A percentile compares a stretch with the other conserved stretches of the same genome.
phyloP scores from a whole-genome alignment of 768 basidiomycete species.

The Kwoniella sp. region DNA sequence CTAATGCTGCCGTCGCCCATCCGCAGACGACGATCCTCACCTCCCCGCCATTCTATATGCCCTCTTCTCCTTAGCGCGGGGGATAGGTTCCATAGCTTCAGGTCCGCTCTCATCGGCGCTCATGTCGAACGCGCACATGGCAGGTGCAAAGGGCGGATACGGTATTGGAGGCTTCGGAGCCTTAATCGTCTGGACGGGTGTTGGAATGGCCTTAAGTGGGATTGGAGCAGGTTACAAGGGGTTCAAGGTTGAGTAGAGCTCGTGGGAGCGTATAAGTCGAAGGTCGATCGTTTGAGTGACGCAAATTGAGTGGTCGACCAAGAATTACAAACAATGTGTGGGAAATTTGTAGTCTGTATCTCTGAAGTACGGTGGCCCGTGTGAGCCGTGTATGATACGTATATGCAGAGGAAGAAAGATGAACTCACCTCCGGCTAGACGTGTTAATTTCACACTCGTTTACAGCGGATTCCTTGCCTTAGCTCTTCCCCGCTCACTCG shows the following conservation, averaged over 20 bases:
- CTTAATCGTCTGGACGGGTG: slow-evolving; percentile 35
- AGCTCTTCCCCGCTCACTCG: too few species aligned
- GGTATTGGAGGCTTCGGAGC: slow-evolving; percentile 34
- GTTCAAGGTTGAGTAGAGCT: slow-evolving; percentile 30
- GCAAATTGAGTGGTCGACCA: too few species aligned
- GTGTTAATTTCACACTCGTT: too few species aligned
- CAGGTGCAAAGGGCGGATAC: slow-evolving; percentile 30
- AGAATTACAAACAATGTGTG: too few species aligned
- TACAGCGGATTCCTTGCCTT: too few species aligned
- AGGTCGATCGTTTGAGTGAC: too few species aligned
- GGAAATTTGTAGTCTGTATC: too few species aligned
- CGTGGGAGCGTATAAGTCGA: too few species aligned
- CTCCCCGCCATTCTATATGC: slow-evolving; percentile 36
- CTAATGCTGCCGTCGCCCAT: neutral
- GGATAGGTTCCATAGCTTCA: slow-evolving; percentile 30
- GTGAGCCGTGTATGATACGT: too few species aligned
- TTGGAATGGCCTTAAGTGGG: slow-evolving; percentile 26
- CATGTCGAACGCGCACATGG: slow-evolving; percentile 15
- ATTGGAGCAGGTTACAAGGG: slow-evolving; percentile 36
- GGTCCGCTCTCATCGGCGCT: slow-evolving; percentile 33
- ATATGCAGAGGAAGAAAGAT: too few species aligned
- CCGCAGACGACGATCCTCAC: slow-evolving; percentile 29
- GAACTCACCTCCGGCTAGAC: too few species aligned
- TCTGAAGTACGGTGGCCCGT: too few species aligned
- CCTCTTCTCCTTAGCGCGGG: slow-evolving; percentile 35